Evolutionary conservation across 176 grass and related monocot genomes (phyloP).

Genomic region (Coix lacrymajobi): DNA sequence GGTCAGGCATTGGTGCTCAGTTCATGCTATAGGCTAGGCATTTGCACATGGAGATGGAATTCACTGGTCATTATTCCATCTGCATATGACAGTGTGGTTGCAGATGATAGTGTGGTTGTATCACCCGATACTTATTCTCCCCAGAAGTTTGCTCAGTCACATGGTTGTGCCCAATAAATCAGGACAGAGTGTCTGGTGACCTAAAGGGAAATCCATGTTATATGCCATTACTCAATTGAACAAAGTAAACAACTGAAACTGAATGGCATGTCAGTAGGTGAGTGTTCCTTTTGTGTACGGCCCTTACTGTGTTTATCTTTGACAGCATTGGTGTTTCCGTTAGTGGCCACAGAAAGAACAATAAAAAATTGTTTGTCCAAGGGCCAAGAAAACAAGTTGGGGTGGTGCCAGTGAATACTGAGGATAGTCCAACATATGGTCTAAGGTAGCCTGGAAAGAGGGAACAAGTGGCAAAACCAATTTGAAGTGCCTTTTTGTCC

Average conservation of each 20-base stretch:
- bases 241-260: neutral
- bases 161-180: conserved; percentile 8
- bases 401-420: neutral
- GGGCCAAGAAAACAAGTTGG: neutral
- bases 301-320: neutral
- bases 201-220: conserved; percentile 7
- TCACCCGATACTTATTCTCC: neutral
- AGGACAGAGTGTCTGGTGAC: neutral
- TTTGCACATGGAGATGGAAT: neutral
- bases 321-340: neutral
- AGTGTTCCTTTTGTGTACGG: neutral
- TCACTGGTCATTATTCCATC: neutral
- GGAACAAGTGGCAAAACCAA: neutral
- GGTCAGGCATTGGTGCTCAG: too few species aligned
- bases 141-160: neutral
- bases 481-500: neutral
- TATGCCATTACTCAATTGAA: neutral
- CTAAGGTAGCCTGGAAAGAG: neutral
- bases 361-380: neutral
- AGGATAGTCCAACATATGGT: neutral
- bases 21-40: neutral
- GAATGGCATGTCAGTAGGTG: neutral
- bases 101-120: neutral
- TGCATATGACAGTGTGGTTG: too few species aligned
- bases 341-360: neutral